phyloP scores from a whole-genome alignment of 2,329 filamentous ascomycete genomes.

The Rhexocercosporidium sp. region DNA sequence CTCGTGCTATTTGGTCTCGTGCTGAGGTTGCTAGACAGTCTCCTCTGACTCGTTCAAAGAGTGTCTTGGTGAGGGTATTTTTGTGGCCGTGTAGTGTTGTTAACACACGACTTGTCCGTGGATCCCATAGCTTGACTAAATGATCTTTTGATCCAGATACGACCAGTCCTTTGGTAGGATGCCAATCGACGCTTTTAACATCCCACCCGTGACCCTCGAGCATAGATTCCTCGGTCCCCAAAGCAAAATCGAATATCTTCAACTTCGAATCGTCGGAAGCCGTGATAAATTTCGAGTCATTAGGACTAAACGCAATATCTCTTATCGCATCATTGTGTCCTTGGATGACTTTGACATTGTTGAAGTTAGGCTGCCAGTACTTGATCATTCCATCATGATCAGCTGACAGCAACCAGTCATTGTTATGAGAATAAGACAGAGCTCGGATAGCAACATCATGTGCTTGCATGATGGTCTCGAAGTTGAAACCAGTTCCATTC shows the following conservation, averaged over 20 bases:
- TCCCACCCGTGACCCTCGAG: conserved; percentile 98
- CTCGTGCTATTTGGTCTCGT: conserved; percentile 87
- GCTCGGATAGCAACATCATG: conserved; percentile 88
- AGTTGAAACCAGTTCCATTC: conserved; percentile 99
- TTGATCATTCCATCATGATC: conserved; percentile 96
- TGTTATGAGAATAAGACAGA: conserved; percentile 87
- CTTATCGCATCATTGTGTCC: conserved; percentile 89
- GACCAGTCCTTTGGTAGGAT: conserved; percentile 90
- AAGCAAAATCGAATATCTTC: conserved; percentile 96
- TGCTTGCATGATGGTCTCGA: conserved; percentile 98
- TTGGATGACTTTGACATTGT: conserved; percentile 94
- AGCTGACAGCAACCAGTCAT: conserved; percentile 95
- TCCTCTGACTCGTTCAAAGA: conserved; percentile 86
- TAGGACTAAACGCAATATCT: conserved; percentile 91
- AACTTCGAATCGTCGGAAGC: conserved; percentile 92
- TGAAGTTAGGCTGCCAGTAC: conserved; percentile 99
- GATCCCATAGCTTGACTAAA: conserved; percentile 97
- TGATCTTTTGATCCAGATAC: conserved; percentile 98
- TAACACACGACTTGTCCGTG: conserved; percentile 85
- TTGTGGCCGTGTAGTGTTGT: conserved; percentile 97
- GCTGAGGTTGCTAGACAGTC: conserved; percentile 90
- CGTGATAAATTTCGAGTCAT: conserved; percentile 94
- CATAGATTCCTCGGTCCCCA: conserved; percentile 80
- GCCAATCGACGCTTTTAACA: conserved; percentile 96
- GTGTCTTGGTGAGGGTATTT: conserved; percentile 91